These are phyloP conservation scores for Starmera caribaea DNA, from an alignment of 805 yeast species.

Conservation along the genomic window DNA sequence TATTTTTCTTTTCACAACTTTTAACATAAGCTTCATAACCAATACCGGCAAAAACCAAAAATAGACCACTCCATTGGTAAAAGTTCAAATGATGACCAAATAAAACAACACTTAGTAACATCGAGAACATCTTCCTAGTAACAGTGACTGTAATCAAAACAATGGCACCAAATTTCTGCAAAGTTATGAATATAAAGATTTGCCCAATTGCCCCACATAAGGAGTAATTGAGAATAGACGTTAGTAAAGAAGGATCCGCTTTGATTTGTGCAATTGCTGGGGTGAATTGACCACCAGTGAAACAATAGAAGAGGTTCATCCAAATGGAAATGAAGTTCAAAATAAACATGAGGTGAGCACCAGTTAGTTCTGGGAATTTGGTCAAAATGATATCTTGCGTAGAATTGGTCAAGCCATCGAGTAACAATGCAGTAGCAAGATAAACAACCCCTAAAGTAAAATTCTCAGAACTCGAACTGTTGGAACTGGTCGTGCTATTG, in stretches of 20 bases:
- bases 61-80: conserved; percentile 73
- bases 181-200: conserved; percentile 79
- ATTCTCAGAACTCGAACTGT: conserved; percentile 28
- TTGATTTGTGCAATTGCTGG: conserved; percentile 40
- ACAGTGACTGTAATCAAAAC: conserved; percentile 88
- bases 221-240: conserved; percentile 58
- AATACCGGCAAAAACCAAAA: conserved; percentile 77
- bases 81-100: conserved; percentile 66
- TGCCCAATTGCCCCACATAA: conserved; percentile 87
- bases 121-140: conserved; percentile 91
- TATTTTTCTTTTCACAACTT: conserved; percentile 6
- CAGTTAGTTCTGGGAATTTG: conserved; percentile 44
- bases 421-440: conserved; percentile 51
- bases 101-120: conserved; percentile 79
- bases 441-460: conserved; percentile 47
- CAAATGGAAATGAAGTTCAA: conserved; percentile 36
- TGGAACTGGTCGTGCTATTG: conserved; percentile 1
- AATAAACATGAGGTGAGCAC: conserved; percentile 82
- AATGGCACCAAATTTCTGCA: conserved; percentile 79
- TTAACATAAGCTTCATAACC: conserved; percentile 64
- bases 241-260: conserved; percentile 41
- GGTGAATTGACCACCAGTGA: conserved; percentile 36
- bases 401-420: conserved; percentile 91
- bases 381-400: conserved; percentile 83
- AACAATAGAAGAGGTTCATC: conserved; percentile 40